These are phyloP conservation scores for Quercus cerris DNA, from an alignment of 306 rosid genomes.

Conservation along the genomic window DNA sequence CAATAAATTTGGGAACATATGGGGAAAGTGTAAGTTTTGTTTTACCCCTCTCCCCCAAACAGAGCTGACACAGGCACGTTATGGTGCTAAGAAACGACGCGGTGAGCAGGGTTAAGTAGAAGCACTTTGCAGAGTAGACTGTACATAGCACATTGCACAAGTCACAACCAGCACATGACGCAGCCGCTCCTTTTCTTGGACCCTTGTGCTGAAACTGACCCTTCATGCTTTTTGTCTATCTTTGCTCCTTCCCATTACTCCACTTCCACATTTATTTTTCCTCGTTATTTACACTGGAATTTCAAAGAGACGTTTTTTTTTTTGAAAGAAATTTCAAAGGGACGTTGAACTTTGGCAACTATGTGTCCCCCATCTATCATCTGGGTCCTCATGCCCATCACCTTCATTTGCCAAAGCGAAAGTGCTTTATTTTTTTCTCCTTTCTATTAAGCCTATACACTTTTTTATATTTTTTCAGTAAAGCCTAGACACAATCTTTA, in stretches of 20 bases:
- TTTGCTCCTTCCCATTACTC: not conserved
- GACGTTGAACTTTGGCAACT: too few relatives aligned
- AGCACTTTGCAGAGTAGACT: not conserved
- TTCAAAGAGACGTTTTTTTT: too few relatives aligned
- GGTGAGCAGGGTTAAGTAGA: not conserved
- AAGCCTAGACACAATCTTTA: too few relatives aligned
- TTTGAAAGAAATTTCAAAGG: too few relatives aligned
- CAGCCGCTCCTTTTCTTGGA: conserved; percentile 41
- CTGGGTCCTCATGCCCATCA: conserved; percentile 1
- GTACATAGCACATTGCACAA: not conserved
- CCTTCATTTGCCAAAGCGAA: not conserved
- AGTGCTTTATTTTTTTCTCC: too few relatives aligned
- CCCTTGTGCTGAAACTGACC: conserved; percentile 9
- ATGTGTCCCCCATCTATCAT: conserved; percentile 12
- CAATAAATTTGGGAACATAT: too few relatives aligned
- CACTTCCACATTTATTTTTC: not conserved
- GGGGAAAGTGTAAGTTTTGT: too few relatives aligned
- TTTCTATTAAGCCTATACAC: too few relatives aligned
- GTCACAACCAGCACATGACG: conserved; percentile 11
- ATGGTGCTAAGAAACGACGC: not conserved
- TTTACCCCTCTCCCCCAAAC: too few relatives aligned
- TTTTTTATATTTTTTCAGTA: too few relatives aligned
- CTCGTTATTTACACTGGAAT: not conserved
- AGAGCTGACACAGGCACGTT: too few relatives aligned
- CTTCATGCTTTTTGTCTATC: not conserved